A percentile compares a stretch with the other conserved stretches of the same genome.
Evolutionary conservation across 345 rosid genomes (phyloP).

Genomic region (Mallotus nudiflorus): DNA sequence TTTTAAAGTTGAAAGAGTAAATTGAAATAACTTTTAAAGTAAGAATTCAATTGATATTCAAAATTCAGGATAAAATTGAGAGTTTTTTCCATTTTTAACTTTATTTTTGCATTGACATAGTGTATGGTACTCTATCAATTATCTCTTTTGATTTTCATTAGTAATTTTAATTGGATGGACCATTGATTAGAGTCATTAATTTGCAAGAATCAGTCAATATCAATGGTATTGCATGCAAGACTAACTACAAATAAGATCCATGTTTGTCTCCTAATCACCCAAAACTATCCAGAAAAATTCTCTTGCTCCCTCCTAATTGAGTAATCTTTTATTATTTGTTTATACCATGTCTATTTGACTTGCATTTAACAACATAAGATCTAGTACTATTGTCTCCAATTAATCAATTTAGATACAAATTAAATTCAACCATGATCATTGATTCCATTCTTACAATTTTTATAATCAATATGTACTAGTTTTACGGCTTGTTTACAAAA

Average conservation of each 20-base stretch:
- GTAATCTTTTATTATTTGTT: background rate
- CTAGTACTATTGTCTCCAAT: slow-evolving; percentile 7
- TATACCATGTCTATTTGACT: background rate
- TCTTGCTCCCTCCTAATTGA: background rate
- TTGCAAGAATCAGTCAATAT: background rate
- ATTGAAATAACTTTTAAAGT: too few relatives aligned
- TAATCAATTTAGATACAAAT: background rate
- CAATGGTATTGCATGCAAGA: slow-evolving; percentile 8
- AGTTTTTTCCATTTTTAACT: too few relatives aligned
- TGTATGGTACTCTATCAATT: too few relatives aligned
- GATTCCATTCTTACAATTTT: background rate
- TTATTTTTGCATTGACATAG: too few relatives aligned
- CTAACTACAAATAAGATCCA: background rate
- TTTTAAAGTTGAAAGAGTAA: too few relatives aligned
- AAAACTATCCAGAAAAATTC: background rate
- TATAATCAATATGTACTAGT: background rate
- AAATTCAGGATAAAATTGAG: too few relatives aligned
- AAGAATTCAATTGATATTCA: too few relatives aligned
- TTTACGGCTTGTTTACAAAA: background rate
- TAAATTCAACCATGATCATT: background rate
- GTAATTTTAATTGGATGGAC: too few relatives aligned
- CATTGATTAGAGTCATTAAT: too few relatives aligned
- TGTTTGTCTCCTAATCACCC: background rate
- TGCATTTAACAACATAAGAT: slow-evolving; percentile 19
- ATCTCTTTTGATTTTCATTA: background rate